Conservation (phyloP, 495 filamentous ascomycete genomes). For the Stereocaulon alpinum region DNA sequence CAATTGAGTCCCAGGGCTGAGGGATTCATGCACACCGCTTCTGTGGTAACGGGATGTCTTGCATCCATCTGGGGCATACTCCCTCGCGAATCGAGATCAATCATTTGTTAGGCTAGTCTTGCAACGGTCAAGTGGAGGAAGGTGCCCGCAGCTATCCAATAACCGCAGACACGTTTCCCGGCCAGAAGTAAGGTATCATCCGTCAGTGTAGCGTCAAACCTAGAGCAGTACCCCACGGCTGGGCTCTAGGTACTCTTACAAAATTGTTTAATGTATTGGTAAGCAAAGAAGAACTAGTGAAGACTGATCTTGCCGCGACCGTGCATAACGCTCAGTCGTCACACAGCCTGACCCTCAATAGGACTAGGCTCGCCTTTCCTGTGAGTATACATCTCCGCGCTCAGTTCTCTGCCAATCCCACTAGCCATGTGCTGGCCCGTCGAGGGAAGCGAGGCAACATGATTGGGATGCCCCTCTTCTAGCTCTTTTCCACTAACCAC, state of each 20-base stretch:
- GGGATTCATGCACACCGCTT: constrained; percentile 1
- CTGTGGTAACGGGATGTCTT: constrained; percentile 7
- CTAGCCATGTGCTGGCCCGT: constrained; percentile 13
- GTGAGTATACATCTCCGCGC: constrained; percentile 11
- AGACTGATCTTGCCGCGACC: no score
- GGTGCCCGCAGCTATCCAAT: neutral
- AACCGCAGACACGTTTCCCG: neutral
- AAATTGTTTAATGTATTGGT: no score
- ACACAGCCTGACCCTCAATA: neutral
- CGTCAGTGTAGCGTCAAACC: no score
- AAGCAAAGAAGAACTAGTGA: no score
- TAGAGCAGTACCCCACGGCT: no score
- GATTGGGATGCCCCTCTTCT: neutral
- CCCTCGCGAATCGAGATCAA: neutral
- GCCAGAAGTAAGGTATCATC: no score
- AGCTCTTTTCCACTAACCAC: constrained; percentile 2
- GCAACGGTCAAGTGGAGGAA: constrained; percentile 3
- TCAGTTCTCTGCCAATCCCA: constrained; percentile 15
- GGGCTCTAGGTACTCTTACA: no score
- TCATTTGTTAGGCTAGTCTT: neutral
- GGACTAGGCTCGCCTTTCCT: constrained; percentile 2
- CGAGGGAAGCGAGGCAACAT: constrained; percentile 11
- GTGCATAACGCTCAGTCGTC: no score
- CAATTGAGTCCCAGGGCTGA: neutral
- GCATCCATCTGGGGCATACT: constrained; percentile 4